These are phyloP conservation scores for Pseudogymnoascus sp. DNA, from an alignment of 2,329 filamentous ascomycete genomes.

Conservation along the genomic window DNA sequence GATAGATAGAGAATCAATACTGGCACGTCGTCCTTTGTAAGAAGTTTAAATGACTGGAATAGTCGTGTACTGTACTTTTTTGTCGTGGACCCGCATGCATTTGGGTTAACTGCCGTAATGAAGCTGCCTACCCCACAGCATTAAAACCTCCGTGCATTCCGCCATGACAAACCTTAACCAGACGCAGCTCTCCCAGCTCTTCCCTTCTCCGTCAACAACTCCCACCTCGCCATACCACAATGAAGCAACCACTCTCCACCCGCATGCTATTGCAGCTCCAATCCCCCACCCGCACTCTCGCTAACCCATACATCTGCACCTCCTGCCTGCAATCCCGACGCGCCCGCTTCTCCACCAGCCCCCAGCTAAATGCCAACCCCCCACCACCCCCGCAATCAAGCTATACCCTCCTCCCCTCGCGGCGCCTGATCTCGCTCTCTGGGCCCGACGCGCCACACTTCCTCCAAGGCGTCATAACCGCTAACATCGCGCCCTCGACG, in stretches of 20 bases:
- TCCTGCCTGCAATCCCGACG: constrained; percentile 15
- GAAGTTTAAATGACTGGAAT: too few species aligned
- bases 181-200: neutral
- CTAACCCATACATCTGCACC: constrained; percentile 18
- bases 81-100: neutral
- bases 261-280: neutral
- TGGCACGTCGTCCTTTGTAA: too few species aligned
- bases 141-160: neutral
- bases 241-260: constrained; percentile 15
- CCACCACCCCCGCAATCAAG: constrained; percentile 38
- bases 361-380: constrained; percentile 14
- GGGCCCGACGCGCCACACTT: constrained; percentile 76
- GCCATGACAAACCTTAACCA: constrained; percentile 3
- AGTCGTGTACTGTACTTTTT: neutral
- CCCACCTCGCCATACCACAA: constrained; percentile 9
- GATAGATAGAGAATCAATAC: too few species aligned
- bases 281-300: constrained; percentile 9
- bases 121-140: neutral
- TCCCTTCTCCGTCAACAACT: neutral
- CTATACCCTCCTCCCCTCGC: constrained; percentile 55
- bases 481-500: constrained; percentile 42
- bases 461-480: constrained; percentile 81
- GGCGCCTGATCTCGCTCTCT: constrained; percentile 68
- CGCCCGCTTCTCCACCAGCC: constrained; percentile 6
- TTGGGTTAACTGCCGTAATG: neutral